Percentiles rank a stretch among this genome's conserved stretches.
Conservation (phyloP, 805 yeast species). For the Debaryomyces prosopidis region DNA sequence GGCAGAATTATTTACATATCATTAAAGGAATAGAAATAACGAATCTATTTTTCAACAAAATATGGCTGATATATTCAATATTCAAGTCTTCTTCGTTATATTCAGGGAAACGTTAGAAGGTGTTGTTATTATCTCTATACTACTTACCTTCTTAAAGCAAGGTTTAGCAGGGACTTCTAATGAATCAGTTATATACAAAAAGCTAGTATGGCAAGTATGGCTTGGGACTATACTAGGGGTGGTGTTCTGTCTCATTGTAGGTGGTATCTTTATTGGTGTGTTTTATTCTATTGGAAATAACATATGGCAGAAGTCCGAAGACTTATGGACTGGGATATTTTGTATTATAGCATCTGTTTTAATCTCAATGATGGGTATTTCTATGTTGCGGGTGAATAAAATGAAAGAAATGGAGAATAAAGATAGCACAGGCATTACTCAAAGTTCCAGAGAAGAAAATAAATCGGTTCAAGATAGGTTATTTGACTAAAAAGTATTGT, state of each 20-base stretch:
- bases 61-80: slow-evolving; percentile 60
- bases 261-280: slow-evolving; percentile 93
- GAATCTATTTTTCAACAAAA: no score
- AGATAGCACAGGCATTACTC: slow-evolving; percentile 78
- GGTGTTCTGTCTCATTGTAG: slow-evolving; percentile 72
- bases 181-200: slow-evolving; percentile 54
- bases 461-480: slow-evolving; percentile 41
- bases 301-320: slow-evolving; percentile 85
- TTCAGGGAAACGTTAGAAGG: slow-evolving; percentile 93
- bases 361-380: slow-evolving; percentile 90
- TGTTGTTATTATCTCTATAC: slow-evolving; percentile 79
- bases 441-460: slow-evolving; percentile 50
- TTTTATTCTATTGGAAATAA: slow-evolving; percentile 77
- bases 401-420: slow-evolving; percentile 95
- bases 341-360: slow-evolving; percentile 82
- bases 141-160: slow-evolving; percentile 85
- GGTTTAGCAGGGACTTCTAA: slow-evolving; percentile 59
- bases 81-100: slow-evolving; percentile 78
- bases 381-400: slow-evolving; percentile 89
- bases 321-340: slow-evolving; percentile 93
- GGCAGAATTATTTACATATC: no score
- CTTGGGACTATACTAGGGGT: slow-evolving; percentile 71
- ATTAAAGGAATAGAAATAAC: no score
- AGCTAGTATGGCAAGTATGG: slow-evolving; percentile 77
- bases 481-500: slow-evolving; percentile 59